Base-by-base conservation (phyloP, 2,329 filamentous ascomycete genomes). In the Talaromyces atroroseus region DNA sequence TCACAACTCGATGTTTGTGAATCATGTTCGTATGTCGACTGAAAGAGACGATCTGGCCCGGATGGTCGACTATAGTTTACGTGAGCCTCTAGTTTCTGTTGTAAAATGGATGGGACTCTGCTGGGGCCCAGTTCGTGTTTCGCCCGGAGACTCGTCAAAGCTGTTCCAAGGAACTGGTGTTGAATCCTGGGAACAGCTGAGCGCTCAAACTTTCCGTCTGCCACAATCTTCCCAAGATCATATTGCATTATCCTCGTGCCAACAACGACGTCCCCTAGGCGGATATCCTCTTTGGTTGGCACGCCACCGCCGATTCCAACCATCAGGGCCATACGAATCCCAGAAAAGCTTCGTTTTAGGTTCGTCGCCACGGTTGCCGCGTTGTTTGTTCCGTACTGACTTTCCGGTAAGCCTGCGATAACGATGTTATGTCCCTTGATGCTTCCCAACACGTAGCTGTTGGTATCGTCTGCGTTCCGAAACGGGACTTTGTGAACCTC, bases 341-440 rank as follows among this genome's bases (percentile, higher is more conserved):
- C 26, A 5, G 48, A 29, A 42, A 52, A 62, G 1, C 20, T 52
- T 24, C 50, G 50, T 14, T 26, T 32, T 24, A 52, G 8, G 11
- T 52, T 38, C 12, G 38, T 52, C 2, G 29, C 50, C 8, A 45
- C n/a, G 12, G 23, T 44, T 29, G 50, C 50, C 8, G 38, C 50
- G 6, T 24, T 45, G 18, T 32, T 10, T 14, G 11, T 40, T 11
- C 50, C 38, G 40, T 59, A 57, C 36, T 56, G 55, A 8, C 56
- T 59, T n/a, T 29, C 26, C 1, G 59, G 52, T 40, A 62, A 36
- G 32, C 56, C 60, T 1, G 62, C 60, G 20, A 63, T 61, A 10
- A 59, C 60, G 16, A 64, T 50, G 14, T 64, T 61, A 32, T 61
- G 60, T 24, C 58, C 36, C 7, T 55, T 49, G 4, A 65, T 59